phyloP scores from a whole-genome alignment of 805 yeast species.

The Hemisphaericaspora nanyangensis region DNA sequence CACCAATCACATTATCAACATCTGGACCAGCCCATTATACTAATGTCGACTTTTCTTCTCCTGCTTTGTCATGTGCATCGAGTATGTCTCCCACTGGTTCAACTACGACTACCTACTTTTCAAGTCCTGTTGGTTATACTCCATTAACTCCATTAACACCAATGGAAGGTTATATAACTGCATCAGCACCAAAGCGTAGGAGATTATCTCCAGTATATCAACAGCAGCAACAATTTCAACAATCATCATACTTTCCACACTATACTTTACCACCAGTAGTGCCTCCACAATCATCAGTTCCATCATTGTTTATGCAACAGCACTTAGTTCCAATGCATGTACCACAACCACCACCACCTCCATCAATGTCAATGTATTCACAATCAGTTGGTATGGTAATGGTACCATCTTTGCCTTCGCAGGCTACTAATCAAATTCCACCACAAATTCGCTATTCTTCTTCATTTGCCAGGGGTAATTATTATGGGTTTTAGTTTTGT shows the following conservation, averaged over 20 bases:
- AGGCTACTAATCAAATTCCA: no score
- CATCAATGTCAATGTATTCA: background rate
- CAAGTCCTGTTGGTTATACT: conserved; percentile 10
- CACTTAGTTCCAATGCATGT: background rate
- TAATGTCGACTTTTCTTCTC: conserved; percentile 1
- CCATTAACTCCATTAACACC: conserved; percentile 24
- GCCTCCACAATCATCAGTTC: background rate
- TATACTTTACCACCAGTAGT: background rate
- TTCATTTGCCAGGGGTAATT: no score
- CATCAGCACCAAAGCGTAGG: background rate
- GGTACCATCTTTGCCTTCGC: background rate
- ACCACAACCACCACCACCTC: background rate
- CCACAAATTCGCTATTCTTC: no score
- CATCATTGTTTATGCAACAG: background rate
- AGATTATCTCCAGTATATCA: background rate
- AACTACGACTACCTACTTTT: conserved; percentile 2
- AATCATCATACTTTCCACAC: background rate
- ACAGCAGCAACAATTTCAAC: background rate
- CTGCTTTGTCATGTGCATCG: conserved; percentile 1
- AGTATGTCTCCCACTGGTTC: conserved; percentile 5
- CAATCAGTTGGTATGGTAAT: background rate
- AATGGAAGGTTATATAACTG: conserved; percentile 4
- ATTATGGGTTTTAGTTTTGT: no score
- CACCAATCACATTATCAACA: conserved; percentile 1
- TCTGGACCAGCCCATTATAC: no score